Evolutionary conservation across 257 asterid genomes (phyloP).

Genomic region (Cruciata laevipes): DNA sequence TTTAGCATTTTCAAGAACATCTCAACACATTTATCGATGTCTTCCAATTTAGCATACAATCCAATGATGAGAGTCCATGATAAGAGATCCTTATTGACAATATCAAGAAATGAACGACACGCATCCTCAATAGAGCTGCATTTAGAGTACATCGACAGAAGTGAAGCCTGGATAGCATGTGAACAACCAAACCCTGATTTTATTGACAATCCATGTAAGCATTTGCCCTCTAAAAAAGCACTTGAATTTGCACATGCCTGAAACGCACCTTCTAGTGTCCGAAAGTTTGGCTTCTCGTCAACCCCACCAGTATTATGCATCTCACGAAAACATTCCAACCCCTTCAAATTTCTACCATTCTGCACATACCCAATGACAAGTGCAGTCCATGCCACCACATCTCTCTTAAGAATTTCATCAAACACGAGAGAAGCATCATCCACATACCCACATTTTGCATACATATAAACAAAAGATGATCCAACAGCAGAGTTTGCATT

Average conservation of each 20-base stretch:
- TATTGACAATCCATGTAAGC: slow-evolving; percentile 58
- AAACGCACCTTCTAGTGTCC: slow-evolving; percentile 74
- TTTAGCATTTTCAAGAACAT: slow-evolving; percentile 46
- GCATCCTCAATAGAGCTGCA: slow-evolving; percentile 55
- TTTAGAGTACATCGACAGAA: slow-evolving; percentile 66
- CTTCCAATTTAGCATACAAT: slow-evolving; percentile 40
- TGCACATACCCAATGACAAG: slow-evolving; percentile 67
- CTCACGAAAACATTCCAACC: slow-evolving; percentile 46
- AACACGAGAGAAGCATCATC: slow-evolving; percentile 46
- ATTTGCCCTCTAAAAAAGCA: slow-evolving; percentile 51
- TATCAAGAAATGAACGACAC: slow-evolving; percentile 41
- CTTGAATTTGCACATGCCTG: slow-evolving; percentile 71
- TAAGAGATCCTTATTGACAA: slow-evolving; percentile 46
- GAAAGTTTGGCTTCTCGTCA: slow-evolving; percentile 47
- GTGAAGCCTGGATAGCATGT: slow-evolving; percentile 36
- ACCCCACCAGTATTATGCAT: slow-evolving; percentile 47
- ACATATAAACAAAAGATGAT: slow-evolving; percentile 67
- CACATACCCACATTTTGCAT: slow-evolving; percentile 52
- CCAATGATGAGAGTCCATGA: slow-evolving; percentile 64
- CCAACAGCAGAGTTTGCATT: slow-evolving; percentile 51
- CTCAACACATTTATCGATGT: slow-evolving; percentile 29
- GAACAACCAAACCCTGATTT: slow-evolving; percentile 45
- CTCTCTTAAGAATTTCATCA: slow-evolving; percentile 54
- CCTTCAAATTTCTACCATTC: slow-evolving; percentile 54
- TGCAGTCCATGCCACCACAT: slow-evolving; percentile 81